Evolutionary conservation across 345 rosid genomes (phyloP).

Genomic region (Excoecaria agallocha): DNA sequence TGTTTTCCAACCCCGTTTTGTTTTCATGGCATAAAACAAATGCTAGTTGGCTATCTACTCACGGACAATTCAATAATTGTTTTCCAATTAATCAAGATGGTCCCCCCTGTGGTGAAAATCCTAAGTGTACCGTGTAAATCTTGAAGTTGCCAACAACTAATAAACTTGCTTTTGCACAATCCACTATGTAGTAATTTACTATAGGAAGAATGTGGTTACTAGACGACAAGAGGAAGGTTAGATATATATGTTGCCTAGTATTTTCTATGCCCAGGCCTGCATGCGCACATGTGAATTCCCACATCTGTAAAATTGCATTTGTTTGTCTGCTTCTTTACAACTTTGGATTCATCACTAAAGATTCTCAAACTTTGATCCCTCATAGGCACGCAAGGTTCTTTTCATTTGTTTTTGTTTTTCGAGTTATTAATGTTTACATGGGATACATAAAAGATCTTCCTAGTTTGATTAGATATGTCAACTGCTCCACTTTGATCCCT

Average conservation of each 20-base stretch:
- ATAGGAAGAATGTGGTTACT: not conserved
- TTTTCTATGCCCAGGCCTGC: constrained; percentile 41
- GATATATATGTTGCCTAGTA: not conserved
- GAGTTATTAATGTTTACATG: not conserved
- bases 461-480: too few species aligned
- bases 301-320: constrained; percentile 24
- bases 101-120: constrained; percentile 8
- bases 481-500: too few species aligned
- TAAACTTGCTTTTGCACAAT: constrained; percentile 21
- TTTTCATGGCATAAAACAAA: not conserved
- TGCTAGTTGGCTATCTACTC: not conserved
- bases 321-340: constrained; percentile 52
- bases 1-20: not conserved
- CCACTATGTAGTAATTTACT: constrained; percentile 3
- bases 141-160: constrained; percentile 17
- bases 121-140: not conserved
- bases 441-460: not conserved
- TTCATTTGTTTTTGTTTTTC: not conserved
- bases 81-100: constrained; percentile 8
- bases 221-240: constrained; percentile 36
- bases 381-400: not conserved
- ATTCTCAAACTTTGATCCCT: constrained; percentile 21
- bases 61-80: constrained; percentile 6
- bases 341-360: constrained; percentile 22
- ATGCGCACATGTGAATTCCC: constrained; percentile 50